phyloP scores from a whole-genome alignment of 495 filamentous ascomycete genomes.

The Neurospora africana region DNA sequence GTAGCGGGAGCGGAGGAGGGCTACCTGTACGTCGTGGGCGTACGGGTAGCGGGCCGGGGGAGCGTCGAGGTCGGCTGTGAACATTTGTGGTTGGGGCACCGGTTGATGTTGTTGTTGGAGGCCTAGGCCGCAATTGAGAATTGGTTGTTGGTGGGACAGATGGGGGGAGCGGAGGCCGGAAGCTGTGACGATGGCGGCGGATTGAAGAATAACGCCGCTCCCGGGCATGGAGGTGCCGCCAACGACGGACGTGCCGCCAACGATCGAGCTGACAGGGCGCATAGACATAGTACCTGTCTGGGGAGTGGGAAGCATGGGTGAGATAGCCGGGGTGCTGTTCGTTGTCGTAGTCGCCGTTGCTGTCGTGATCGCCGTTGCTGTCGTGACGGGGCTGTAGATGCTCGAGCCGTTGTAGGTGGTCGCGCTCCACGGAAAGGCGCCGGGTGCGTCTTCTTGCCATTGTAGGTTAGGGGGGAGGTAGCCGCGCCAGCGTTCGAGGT shows the following conservation, averaged over 20 bases:
- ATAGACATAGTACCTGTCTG: not conserved
- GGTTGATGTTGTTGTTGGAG: not conserved
- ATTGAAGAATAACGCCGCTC: not conserved
- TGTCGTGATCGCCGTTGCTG: conserved; percentile 10
- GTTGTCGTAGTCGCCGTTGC: conserved; percentile 3
- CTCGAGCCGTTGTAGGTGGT: conserved; percentile 11
- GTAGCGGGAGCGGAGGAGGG: conserved; percentile 46
- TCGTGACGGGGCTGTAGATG: conserved; percentile 15
- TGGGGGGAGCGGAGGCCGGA: conserved; percentile 2
- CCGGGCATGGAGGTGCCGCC: not conserved
- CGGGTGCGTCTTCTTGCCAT: conserved; percentile 42
- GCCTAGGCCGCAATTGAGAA: not conserved
- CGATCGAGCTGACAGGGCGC: not conserved
- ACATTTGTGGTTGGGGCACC: conserved; percentile 22
- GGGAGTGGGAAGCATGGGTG: not conserved
- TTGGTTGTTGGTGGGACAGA: not conserved
- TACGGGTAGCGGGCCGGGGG: conserved; percentile 33
- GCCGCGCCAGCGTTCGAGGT: conserved; percentile 45
- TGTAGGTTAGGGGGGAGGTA: conserved; percentile 42
- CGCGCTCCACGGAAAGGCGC: conserved; percentile 19
- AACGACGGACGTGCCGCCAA: not conserved
- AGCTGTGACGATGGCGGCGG: not conserved
- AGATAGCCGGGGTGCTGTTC: not conserved
- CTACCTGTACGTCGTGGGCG: conserved; percentile 43
- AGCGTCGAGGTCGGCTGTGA: conserved; percentile 38